Percentiles rank a stretch among this genome's conserved stretches.
Evolutionary conservation across 257 asterid genomes (phyloP).

Genomic region (Perilla frutescens): DNA sequence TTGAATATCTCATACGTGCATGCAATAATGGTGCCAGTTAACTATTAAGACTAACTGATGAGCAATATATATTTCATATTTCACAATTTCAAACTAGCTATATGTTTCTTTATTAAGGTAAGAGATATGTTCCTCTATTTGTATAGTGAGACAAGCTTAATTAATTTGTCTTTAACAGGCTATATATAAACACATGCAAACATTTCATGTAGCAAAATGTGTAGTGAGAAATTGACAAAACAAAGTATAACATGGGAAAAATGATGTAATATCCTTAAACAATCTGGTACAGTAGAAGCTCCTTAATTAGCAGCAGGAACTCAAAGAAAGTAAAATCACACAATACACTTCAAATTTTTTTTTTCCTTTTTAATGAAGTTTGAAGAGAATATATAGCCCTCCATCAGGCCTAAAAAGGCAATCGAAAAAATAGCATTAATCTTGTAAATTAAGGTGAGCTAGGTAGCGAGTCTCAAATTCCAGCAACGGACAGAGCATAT

Average conservation of each 20-base stretch:
- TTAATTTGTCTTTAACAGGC: no score
- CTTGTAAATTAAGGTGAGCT: not conserved
- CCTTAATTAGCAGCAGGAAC: slow-evolving; percentile 13
- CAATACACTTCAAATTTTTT: not conserved
- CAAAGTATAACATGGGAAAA: not conserved
- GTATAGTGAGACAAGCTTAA: no score
- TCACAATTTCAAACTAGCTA: no score
- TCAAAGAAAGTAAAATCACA: not conserved
- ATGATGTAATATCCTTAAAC: slow-evolving; percentile 23
- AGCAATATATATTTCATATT: no score
- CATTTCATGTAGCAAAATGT: not conserved
- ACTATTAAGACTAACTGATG: no score
- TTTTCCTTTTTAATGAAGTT: no score
- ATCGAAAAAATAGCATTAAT: not conserved
- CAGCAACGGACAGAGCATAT: slow-evolving; percentile 29
- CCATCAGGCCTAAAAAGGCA: not conserved
- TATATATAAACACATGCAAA: no score
- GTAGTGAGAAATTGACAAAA: not conserved
- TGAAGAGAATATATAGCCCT: no score
- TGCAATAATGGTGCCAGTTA: no score
- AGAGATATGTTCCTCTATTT: no score
- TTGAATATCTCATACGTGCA: no score
- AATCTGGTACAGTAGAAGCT: slow-evolving; percentile 10
- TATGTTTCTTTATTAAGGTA: no score
- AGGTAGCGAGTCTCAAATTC: slow-evolving; percentile 30